Evolutionary conservation across 2,329 filamentous ascomycete species (phyloP), one percentile per base, ranked within the genome.

Genomic region (Calonectria honghensis): DNA sequence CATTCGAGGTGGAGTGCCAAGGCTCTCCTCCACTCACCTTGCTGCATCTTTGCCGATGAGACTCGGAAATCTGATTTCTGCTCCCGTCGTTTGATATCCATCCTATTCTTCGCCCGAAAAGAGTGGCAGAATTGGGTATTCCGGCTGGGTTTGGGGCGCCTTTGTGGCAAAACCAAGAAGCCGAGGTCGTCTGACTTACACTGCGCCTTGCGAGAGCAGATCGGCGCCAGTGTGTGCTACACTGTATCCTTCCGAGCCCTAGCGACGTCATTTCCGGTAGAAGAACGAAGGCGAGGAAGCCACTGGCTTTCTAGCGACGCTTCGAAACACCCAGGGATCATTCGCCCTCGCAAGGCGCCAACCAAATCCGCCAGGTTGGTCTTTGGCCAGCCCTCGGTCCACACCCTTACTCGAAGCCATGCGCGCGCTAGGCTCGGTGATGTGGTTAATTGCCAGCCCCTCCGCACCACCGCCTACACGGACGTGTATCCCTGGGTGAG

Each of bases 1-100:
- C 52, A 52, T 61, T 39, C 20, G 35, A 37, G 68, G 70, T 73
- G 70, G 70, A 73, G 70, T 68, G 64, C 57, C 71, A 73, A 73
- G 71, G 54, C 24, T 32, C 29, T 59, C 52, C 20, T 24, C 37
- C 20, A 41, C 45, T n/a, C 65, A 37, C 14, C 48, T 37, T 27
- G 16, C 57, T n/a, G 61, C 31, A 20, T 11, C 51, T 50, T 57
- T 50, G 61, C 27, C 48, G 32, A 35, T 32, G 39, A 65, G 41
- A 63, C 39, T 51, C 71, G 71, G 65, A 69, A 73, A 65, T 27
- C 65, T 61, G 39, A 9, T 35, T 50, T 50, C 52, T 61, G 20
- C 24, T 29, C 41, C 45, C 18, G 27, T 31, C 50, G 16, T 24
- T 50, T 41, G 39, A 54, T 48, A 59, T n/a, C 57, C 18, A 65